Base-by-base conservation (phyloP, 768 basidiomycete species). In the Gloeopeniophorella convolvens region DNA sequence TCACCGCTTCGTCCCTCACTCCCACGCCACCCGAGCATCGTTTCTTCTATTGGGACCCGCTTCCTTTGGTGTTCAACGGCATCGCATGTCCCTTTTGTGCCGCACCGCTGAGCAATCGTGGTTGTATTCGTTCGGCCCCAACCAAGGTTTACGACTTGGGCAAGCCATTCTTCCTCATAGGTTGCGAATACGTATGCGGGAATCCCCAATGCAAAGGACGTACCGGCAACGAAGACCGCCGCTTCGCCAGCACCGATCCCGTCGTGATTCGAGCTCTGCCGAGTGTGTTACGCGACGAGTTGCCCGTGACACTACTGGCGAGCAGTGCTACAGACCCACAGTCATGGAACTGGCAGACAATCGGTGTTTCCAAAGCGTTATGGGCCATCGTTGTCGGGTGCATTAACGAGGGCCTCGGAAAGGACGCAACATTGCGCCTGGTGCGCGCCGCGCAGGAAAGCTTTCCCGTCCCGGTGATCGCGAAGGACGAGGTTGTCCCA, bases 1-100 rank as follows among this genome's bases (percentile, higher is more conserved):
- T 88, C 32, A 88, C 86, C 9, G 83, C 84, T 21, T 86, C 85
- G 1, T 75, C 83, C 1, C 79, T 80, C 9, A 77, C 75, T 6
- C 80, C 85, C 32, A 83, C 78, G 0, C 80, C 83, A 2, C 81
- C 83, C 5, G 80, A 86, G 46, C 82, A 89, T 55, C 78, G 77
- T 3, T 90, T 90, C 66, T 68, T 90, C n/a, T 90, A 86, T 58
- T 90, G 88, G 88, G 88, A 90, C 54, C 88, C 88, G 0, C 80
- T 82, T 42, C 84, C 87, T 1, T 78, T 90, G 40, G 79, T 88
- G 8, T 86, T 89, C 69, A 86, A 89, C 52, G 88, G 88, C 3
- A 84, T 90, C 36, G 72, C 78, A 1, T 90, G 88, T 57, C 84
- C 86, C 0, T 71, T 61, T 35, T 90, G 88, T 60, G 66, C 77